Percentiles rank a stretch among this genome's conserved stretches.
These are phyloP conservation scores for Scutellaria minor DNA, from an alignment of 257 asterid genomes.

Conservation along the genomic window DNA sequence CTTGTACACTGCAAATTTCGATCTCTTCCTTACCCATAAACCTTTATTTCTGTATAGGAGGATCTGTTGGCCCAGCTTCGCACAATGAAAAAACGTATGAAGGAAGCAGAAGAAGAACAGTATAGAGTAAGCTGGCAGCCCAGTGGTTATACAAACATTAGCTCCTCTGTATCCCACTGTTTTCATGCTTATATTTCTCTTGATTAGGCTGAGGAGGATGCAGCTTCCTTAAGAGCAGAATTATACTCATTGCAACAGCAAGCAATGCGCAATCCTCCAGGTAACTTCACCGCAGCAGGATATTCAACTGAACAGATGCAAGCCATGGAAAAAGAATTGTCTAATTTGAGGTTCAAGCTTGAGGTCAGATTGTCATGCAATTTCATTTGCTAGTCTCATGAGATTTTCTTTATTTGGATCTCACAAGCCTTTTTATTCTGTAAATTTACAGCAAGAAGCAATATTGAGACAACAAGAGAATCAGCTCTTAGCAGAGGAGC, in stretches of 20 bases:
- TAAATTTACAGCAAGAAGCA: constrained; percentile 68
- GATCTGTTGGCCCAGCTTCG: constrained; percentile 97
- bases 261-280: constrained; percentile 57
- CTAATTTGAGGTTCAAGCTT: constrained; percentile 71
- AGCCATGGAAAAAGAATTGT: constrained; percentile 77
- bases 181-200: constrained; percentile 33
- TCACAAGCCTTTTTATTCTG: constrained; percentile 25
- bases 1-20: constrained; percentile 13
- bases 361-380: constrained; percentile 60
- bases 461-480: constrained; percentile 75
- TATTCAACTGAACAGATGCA: constrained; percentile 74
- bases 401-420: constrained; percentile 27
- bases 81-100: constrained; percentile 72
- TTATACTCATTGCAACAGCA: constrained; percentile 86
- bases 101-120: constrained; percentile 99
- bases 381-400: constrained; percentile 25
- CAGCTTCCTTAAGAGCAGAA: constrained; percentile 90
- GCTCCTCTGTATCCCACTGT: constrained; percentile 2
- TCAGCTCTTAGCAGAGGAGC: constrained; percentile 74
- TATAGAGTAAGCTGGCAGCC: constrained; percentile 66
- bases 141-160: constrained; percentile 27
- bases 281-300: constrained; percentile 49
- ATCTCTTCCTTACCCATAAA: constrained; percentile 29
- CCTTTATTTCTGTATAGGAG: constrained; percentile 64
- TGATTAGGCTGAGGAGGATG: constrained; percentile 96